phyloP scores from a whole-genome alignment of 257 asterid genomes.

The Solanum ossicruentum region DNA sequence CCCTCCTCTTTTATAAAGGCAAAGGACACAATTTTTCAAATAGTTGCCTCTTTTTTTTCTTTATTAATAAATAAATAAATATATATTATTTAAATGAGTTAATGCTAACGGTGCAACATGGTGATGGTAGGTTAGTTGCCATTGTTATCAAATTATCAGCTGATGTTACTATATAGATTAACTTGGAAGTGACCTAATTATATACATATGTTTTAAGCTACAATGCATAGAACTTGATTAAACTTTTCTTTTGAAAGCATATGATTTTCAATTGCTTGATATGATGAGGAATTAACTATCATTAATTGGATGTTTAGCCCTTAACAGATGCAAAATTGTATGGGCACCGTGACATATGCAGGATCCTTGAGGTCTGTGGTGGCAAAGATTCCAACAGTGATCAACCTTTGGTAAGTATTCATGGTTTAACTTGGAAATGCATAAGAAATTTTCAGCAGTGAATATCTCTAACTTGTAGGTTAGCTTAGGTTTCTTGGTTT shows the following conservation, averaged over 20 bases:
- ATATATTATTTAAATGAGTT: too few species aligned
- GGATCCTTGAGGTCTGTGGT: constrained; percentile 51
- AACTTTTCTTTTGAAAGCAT: neutral
- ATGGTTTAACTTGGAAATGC: neutral
- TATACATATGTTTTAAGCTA: neutral
- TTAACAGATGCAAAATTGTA: constrained; percentile 46
- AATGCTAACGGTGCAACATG: too few species aligned
- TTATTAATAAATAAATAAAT: too few species aligned
- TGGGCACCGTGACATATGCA: constrained; percentile 49
- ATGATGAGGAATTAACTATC: neutral
- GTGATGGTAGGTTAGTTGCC: too few species aligned
- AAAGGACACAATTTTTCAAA: too few species aligned
- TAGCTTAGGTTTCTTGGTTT: too few species aligned
- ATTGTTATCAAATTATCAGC: neutral
- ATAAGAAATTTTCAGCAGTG: too few species aligned
- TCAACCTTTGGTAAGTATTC: constrained; percentile 27
- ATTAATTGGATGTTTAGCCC: constrained; percentile 17
- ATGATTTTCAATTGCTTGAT: neutral
- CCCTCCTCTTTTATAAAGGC: too few species aligned
- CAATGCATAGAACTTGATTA: neutral
- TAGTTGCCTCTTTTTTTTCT: too few species aligned
- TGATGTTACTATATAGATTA: neutral
- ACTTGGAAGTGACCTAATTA: neutral
- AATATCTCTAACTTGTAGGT: too few species aligned
- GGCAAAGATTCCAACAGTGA: constrained; percentile 34